phyloP scores from a whole-genome alignment of 2,329 filamentous ascomycete species.

The Samsoniella hepiali region DNA sequence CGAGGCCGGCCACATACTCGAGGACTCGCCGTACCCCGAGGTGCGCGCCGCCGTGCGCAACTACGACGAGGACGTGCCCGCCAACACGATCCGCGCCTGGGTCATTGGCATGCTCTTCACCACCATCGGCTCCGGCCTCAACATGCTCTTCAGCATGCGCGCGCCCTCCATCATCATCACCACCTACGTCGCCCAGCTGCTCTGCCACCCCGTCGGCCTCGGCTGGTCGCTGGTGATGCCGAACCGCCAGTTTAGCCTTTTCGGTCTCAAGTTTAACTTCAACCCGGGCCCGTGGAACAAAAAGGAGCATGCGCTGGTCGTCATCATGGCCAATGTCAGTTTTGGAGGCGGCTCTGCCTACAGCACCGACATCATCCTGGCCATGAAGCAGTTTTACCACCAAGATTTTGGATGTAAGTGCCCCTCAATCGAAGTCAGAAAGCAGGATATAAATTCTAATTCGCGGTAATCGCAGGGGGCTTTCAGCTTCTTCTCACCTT shows the following conservation, averaged over 20 bases:
- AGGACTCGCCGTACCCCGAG: constrained; percentile 19
- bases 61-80: constrained; percentile 21
- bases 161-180: constrained; percentile 45
- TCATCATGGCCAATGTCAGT: constrained; percentile 48
- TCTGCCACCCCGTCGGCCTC: constrained; percentile 42
- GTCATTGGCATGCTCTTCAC: constrained; percentile 43
- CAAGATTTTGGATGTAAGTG: constrained; percentile 32
- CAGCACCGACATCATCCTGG: constrained; percentile 45
- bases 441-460: constrained; percentile 65
- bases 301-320: constrained; percentile 45
- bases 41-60: constrained; percentile 18
- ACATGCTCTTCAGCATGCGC: constrained; percentile 46
- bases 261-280: constrained; percentile 26
- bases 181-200: constrained; percentile 42
- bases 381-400: constrained; percentile 38
- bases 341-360: constrained; percentile 40
- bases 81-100: constrained; percentile 42
- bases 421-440: constrained; percentile 25
- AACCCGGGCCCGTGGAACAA: constrained; percentile 46
- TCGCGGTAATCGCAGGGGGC: constrained; percentile 53
- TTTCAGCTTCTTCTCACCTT: constrained; percentile 38
- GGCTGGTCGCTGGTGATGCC: constrained; percentile 38
- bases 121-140: constrained; percentile 44
- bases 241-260: constrained; percentile 27
- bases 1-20: constrained; percentile 67